Base-by-base conservation (phyloP, 768 basidiomycete genomes). In the Mycena polygramma region DNA sequence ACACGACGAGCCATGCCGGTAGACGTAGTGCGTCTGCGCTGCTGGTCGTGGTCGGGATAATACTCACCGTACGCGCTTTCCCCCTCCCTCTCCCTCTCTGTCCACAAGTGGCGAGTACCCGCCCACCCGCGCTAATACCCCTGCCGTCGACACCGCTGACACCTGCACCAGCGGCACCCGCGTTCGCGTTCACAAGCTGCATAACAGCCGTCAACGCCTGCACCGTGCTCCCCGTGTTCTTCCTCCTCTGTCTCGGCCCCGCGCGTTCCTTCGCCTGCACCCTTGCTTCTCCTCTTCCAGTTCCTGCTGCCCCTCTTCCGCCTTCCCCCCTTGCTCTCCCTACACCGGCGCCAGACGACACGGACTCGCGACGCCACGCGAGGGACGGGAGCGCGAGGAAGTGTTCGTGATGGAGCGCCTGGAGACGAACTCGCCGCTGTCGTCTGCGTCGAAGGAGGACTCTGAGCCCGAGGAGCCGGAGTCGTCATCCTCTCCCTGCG, bases 141-240 rank as follows among this genome's bases (percentile, higher is more conserved):
- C 9, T 1, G 8, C 17, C n/a, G n/a, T n/a, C n/a, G n/a, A n/a
- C 17, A 2, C 3, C 49, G 22, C 9, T 22, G 1, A 13, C 24
- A 13, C 52, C 13, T 6, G 6, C 30, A 26, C n/a, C n/a, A n/a
- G n/a, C n/a, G n/a, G n/a, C n/a, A n/a, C n/a, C n/a, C n/a, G 39
- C n/a, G 41, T 52, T 48, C n/a, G 43, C 48, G 35, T 41, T 55
- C 22, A 57, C 67, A 19, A 67, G 69, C 53, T 68, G 57, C 10
- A 63, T 70, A 36, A 73, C 14, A 22, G 60, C 69, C 19, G 66
- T 49, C 62, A 73, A 26, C 48, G 72, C 69, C 41, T 66, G 51
- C 35, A 65, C 69, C 24, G 72, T 69, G 63, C 72, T 73, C 39
- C 72, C 72, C 19, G 69, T 73, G 54, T 66, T 35, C 15, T 15